phyloP scores from a whole-genome alignment of 805 yeast genomes.

The Ogataea ganodermae region DNA sequence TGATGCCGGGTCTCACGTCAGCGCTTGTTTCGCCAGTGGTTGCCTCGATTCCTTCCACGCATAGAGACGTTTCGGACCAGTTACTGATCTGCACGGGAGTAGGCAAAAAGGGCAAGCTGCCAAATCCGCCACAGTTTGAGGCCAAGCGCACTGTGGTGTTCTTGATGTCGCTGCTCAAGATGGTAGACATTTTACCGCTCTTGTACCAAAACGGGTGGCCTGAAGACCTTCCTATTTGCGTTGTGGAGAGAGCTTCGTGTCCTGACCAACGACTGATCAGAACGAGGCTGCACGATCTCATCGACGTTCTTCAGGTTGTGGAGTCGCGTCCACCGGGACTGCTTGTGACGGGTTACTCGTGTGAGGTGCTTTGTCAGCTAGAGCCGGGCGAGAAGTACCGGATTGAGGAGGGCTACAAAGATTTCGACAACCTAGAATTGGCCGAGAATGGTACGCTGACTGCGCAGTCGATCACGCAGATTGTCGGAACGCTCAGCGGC shows the following conservation, averaged over 20 bases:
- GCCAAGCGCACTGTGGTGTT: conserved; percentile 78
- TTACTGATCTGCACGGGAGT: conserved; percentile 93
- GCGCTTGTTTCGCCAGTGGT: conserved; percentile 86
- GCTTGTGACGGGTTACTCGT: conserved; percentile 77
- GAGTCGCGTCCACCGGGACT: conserved; percentile 95
- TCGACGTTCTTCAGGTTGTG: conserved; percentile 68
- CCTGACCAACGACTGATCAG: conserved; percentile 88
- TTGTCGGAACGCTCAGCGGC: conserved; percentile 8
- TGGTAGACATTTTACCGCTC: conserved; percentile 53
- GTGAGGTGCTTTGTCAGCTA: conserved; percentile 39
- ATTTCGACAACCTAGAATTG: conserved; percentile 1
- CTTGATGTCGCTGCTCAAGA: conserved; percentile 86
- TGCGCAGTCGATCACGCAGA: background rate
- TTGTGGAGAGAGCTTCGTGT: conserved; percentile 89
- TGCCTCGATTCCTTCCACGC: conserved; percentile 87
- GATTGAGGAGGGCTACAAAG: conserved; percentile 29
- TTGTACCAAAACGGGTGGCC: conserved; percentile 63
- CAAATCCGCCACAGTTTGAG: conserved; percentile 74
- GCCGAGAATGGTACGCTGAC: background rate
- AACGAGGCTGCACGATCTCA: conserved; percentile 65
- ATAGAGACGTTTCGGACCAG: conserved; percentile 89
- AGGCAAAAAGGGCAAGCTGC: conserved; percentile 83
- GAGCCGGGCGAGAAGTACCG: conserved; percentile 23
- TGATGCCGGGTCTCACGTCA: conserved; percentile 86
- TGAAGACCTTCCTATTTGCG: conserved; percentile 70